Conservation (phyloP, 2,329 filamentous ascomycete genomes). For the Talaromyces sp. region DNA sequence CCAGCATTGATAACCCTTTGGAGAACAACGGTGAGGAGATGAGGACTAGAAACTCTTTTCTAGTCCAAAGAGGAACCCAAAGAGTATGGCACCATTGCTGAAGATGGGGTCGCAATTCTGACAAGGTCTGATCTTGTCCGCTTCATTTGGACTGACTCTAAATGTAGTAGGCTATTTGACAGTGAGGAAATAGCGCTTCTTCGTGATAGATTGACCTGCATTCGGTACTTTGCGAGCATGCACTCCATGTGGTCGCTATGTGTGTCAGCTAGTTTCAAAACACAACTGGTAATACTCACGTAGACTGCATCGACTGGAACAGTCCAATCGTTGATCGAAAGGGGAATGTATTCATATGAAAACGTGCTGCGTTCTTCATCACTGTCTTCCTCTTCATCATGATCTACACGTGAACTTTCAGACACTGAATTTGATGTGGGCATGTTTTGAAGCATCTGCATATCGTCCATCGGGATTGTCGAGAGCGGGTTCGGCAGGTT, state of each 20-base stretch:
- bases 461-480: neutral
- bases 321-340: conserved; percentile 11
- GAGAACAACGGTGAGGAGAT: neutral
- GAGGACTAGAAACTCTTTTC: neutral
- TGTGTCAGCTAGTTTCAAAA: neutral
- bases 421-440: neutral
- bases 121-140: neutral
- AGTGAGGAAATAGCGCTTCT: conserved; percentile 9
- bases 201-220: conserved; percentile 3
- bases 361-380: conserved; percentile 8
- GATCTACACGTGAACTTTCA: neutral
- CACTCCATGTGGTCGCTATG: conserved; percentile 10
- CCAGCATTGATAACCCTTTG: neutral
- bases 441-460: neutral
- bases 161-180: neutral
- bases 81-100: neutral
- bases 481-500: conserved; percentile 5
- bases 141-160: no score
- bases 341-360: conserved; percentile 10
- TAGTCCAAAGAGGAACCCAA: neutral
- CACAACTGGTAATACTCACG: neutral
- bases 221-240: conserved; percentile 7
- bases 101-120: neutral
- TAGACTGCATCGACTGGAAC: conserved; percentile 11
- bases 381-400: neutral